Evolutionary conservation across 2,329 filamentous ascomycete species (phyloP), one percentile per base, ranked within the genome.

Genomic region (Coleophoma cylindrospora): DNA sequence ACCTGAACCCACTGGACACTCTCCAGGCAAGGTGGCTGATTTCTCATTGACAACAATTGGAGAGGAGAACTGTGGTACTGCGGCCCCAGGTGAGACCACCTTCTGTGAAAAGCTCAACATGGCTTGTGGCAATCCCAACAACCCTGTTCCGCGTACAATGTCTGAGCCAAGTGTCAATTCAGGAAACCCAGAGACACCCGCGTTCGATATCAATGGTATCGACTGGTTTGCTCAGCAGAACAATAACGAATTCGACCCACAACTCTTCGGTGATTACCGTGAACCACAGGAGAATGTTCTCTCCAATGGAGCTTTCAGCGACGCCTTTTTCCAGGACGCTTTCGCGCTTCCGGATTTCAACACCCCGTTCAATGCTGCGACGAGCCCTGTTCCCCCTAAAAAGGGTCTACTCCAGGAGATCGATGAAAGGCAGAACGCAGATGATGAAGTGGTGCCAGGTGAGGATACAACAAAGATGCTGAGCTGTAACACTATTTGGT

Each of bases 401-500:
- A 84, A 83, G 61, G 87, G 87, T 58, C 77, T 95, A 38, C 80
- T 95, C 54, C 80, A 84, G 37, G 80, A 89, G 65, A 89, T 95
- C 54, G 91, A 95, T 62, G 83, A 84, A 53, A 84, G 89, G 66
- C 81, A 89, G 50, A 75, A 81, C 4, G 78, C 84, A 9, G 82
- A 85, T 6, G 87, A 92, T 8, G 86, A 86, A 34, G 70, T 84
- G 54, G 79, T 83, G 14, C 80, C 81, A 10, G 78, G 73, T 10
- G 78, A 80, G 51, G 75, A 83, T 55, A 74, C 76, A 48, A 74
- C 79, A 33, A 75, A 86, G 58, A 78, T 89, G 63, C 76, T 96
- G 61, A 90, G 81, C 52, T 96, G 91, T 71, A 91, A 87, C 60
- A 91, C 94, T 66, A 91, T 97, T 47, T 97, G 92, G 92, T 96